Evolutionary conservation across 805 yeast genomes (phyloP).

Genomic region (Kodamaea restingae): DNA sequence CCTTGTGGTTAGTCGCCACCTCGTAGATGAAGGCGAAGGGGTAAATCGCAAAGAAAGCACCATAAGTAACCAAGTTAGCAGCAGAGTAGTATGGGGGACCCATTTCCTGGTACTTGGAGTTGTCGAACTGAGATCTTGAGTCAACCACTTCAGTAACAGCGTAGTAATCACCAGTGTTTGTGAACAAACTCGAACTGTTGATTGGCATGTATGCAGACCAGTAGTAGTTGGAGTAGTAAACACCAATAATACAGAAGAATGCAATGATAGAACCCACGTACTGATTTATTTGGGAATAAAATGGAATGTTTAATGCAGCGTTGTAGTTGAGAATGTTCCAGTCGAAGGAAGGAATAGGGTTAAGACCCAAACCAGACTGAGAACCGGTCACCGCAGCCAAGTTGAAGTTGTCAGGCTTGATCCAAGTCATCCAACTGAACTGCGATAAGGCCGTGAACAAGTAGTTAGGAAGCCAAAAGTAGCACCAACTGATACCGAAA

Average conservation of each 20-base stretch:
- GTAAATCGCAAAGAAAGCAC: slow-evolving; percentile 18
- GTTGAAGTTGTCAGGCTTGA: slow-evolving; percentile 22
- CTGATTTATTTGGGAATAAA: slow-evolving; percentile 22
- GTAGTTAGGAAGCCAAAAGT: slow-evolving; percentile 29
- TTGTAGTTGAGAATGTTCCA: slow-evolving; percentile 22
- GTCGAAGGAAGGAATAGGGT: slow-evolving; percentile 29
- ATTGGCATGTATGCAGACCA: slow-evolving; percentile 31
- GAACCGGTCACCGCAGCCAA: slow-evolving; percentile 25
- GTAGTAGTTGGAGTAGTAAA: slow-evolving; percentile 25
- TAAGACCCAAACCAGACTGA: slow-evolving; percentile 24
- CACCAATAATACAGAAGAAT: slow-evolving; percentile 21
- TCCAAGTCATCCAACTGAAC: slow-evolving; percentile 33
- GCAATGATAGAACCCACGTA: slow-evolving; percentile 23
- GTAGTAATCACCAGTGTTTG: slow-evolving; percentile 22
- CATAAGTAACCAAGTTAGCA: slow-evolving; percentile 19
- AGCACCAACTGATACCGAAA: slow-evolving; percentile 18
- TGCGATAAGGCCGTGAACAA: slow-evolving; percentile 22
- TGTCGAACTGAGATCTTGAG: slow-evolving; percentile 11
- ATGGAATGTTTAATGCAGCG: slow-evolving; percentile 19
- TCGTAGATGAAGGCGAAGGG: slow-evolving; percentile 24
- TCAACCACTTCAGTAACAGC: slow-evolving; percentile 13
- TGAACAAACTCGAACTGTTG: slow-evolving; percentile 19
- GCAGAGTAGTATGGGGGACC: slow-evolving; percentile 24
- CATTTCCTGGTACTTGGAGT: slow-evolving; percentile 15
- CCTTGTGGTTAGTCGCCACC: slow-evolving; percentile 13